A percentile compares a stretch with the other conserved stretches of the same genome.
phyloP scores from a whole-genome alignment of 176 grass and related monocot species.

The Hsuehochloa calcarea region DNA sequence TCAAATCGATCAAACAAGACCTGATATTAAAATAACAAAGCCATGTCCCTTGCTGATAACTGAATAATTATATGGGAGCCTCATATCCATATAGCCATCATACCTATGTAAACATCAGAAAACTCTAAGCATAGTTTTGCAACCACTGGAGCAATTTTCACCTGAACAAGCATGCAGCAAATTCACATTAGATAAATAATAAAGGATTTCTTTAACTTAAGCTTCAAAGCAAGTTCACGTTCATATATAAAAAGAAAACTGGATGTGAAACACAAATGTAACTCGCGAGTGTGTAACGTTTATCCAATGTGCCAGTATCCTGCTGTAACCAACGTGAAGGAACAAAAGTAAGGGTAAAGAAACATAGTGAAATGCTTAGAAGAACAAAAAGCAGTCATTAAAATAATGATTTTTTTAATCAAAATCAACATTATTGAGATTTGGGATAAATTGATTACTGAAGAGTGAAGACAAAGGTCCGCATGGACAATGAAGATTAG shows the following conservation, averaged over 20 bases:
- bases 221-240: slow-evolving; percentile 13
- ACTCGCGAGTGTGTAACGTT: background rate
- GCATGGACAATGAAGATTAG: background rate
- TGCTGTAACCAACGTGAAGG: background rate
- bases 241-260: slow-evolving; percentile 22
- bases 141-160: slow-evolving; percentile 63
- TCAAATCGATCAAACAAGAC: background rate
- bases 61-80: background rate
- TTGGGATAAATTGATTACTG: background rate
- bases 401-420: background rate
- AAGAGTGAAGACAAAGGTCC: background rate
- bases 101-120: slow-evolving; percentile 94
- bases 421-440: slow-evolving; percentile 5
- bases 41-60: slow-evolving; percentile 12
- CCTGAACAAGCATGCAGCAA: slow-evolving; percentile 50
- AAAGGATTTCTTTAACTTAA: slow-evolving; percentile 1
- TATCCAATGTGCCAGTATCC: slow-evolving; percentile 12
- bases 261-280: background rate
- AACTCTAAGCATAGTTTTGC: slow-evolving; percentile 80
- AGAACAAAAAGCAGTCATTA: background rate
- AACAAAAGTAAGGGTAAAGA: background rate
- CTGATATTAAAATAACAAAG: background rate
- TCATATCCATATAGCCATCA: background rate
- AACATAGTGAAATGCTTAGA: background rate
- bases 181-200: slow-evolving; percentile 21